These are phyloP conservation scores for Podospora didyma DNA, from an alignment of 495 filamentous ascomycete species.

Conservation along the genomic window DNA sequence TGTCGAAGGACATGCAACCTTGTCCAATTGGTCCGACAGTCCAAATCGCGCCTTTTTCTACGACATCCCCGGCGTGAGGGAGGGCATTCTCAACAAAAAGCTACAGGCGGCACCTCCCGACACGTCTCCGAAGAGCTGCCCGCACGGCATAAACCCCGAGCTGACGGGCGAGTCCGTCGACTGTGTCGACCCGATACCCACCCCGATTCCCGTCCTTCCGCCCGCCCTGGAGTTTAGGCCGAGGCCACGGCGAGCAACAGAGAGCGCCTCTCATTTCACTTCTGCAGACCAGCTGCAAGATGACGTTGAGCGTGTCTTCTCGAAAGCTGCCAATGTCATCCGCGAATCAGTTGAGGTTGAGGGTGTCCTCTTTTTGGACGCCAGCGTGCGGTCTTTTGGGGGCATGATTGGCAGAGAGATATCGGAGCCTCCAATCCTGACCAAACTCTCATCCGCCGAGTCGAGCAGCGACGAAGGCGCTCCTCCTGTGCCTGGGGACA, in stretches of 20 bases:
- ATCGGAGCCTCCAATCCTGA: not conserved
- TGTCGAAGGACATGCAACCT: constrained; percentile 48
- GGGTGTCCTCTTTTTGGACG: constrained; percentile 51
- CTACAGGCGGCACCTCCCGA: not conserved
- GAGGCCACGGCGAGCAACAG: not conserved
- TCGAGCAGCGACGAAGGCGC: constrained; percentile 7
- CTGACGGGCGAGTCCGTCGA: not conserved
- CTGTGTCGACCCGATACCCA: not conserved
- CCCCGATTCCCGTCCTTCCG: not conserved
- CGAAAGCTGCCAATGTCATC: constrained; percentile 45
- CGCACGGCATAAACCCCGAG: not conserved
- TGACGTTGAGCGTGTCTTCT: constrained; percentile 27
- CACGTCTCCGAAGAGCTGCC: not conserved
- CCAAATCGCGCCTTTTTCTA: not conserved
- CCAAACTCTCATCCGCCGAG: not conserved
- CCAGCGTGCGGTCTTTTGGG: constrained; percentile 29
- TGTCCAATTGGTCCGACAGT: constrained; percentile 6
- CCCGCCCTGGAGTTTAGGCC: not conserved
- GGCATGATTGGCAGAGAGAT: constrained; percentile 8
- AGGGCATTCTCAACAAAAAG: constrained; percentile 13
- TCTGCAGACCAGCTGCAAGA: constrained; percentile 1
- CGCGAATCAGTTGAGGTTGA: constrained; percentile 49
- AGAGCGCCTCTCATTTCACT: not conserved
- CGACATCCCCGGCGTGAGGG: constrained; percentile 4
- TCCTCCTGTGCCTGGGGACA: not conserved